Conservation (phyloP, 1,284 basidiomycete species). For the Golubevia sp. region DNA sequence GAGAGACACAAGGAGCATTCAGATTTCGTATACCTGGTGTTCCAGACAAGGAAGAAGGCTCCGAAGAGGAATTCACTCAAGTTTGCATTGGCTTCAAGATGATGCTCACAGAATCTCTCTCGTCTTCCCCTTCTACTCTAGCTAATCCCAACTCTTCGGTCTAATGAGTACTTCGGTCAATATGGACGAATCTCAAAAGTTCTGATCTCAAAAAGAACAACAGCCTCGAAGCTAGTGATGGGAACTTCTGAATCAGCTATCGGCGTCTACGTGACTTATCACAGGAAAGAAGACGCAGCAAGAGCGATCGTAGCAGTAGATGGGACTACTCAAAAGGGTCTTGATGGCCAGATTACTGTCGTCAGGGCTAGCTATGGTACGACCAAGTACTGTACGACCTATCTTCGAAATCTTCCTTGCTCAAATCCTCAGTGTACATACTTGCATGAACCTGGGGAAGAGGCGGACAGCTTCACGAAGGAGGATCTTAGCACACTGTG, state of each 20-base stretch:
- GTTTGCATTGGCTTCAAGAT: too few relatives aligned
- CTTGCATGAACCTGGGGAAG: conserved; percentile 96
- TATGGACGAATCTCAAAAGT: conserved; percentile 98
- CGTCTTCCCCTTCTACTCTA: conserved; percentile 63
- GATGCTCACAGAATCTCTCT: too few relatives aligned
- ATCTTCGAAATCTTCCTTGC: conserved; percentile 84
- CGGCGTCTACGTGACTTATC: conserved; percentile 94
- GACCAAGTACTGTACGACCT: conserved; percentile 96
- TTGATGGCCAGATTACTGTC: conserved; percentile 62
- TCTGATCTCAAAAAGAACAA: conserved; percentile 84
- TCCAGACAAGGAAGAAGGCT: too few relatives aligned
- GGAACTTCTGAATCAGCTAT: conserved; percentile 73
- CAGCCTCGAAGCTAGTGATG: conserved; percentile 67
- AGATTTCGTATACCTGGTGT: too few relatives aligned
- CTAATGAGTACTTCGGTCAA: conserved; percentile 96
- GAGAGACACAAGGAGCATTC: too few relatives aligned
- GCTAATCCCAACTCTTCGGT: conserved; percentile 91
- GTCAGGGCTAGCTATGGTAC: conserved; percentile 95
- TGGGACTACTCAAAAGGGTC: conserved; percentile 70
- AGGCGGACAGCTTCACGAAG: conserved; percentile 80
- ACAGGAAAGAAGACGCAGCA: conserved; percentile 91
- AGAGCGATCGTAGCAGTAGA: conserved; percentile 91
- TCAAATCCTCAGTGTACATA: conserved; percentile 88
- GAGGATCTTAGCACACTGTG: conserved; percentile 54
- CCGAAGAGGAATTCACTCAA: too few relatives aligned